These are phyloP conservation scores for Tephrocybe sp. DNA, from an alignment of 768 basidiomycete genomes.

Conservation along the genomic window DNA sequence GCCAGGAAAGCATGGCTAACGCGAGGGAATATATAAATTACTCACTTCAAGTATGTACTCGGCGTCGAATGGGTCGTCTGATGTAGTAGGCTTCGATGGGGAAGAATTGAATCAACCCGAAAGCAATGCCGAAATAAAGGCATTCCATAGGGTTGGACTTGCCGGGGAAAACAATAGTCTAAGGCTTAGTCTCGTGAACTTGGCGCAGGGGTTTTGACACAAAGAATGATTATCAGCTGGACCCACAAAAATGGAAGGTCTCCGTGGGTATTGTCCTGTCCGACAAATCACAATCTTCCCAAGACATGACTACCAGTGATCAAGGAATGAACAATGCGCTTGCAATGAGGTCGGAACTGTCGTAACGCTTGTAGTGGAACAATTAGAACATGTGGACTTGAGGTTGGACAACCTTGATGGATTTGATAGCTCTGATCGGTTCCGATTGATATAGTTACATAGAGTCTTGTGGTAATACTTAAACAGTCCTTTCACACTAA, in stretches of 20 bases:
- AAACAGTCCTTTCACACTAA: not conserved
- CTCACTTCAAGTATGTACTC: constrained; percentile 12
- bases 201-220: constrained; percentile 8
- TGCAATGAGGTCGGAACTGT: constrained; percentile 2
- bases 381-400: constrained; percentile 2
- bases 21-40: constrained; percentile 12
- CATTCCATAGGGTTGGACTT: constrained; percentile 1
- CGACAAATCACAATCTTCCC: not conserved
- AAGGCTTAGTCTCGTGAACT: constrained; percentile 3
- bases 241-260: constrained; percentile 9
- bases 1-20: constrained; percentile 9
- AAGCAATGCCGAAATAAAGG: constrained; percentile 3
- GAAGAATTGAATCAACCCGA: constrained; percentile 2
- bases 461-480: too few species aligned
- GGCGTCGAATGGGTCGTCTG: not conserved
- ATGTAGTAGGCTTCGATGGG: constrained; percentile 4
- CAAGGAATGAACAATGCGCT: not conserved
- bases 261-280: constrained; percentile 4
- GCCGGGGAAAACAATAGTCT: constrained; percentile 8
- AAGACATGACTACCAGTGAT: not conserved
- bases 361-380: not conserved
- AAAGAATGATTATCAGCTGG: constrained; percentile 1
- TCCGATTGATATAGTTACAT: too few species aligned
- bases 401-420: not conserved
- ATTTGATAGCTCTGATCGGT: not conserved